A percentile compares a stretch with the other conserved stretches of the same genome.
Evolutionary conservation across 192 early-diverging fungal species (phyloP).

Genomic region (Blastocladiella britannica): DNA sequence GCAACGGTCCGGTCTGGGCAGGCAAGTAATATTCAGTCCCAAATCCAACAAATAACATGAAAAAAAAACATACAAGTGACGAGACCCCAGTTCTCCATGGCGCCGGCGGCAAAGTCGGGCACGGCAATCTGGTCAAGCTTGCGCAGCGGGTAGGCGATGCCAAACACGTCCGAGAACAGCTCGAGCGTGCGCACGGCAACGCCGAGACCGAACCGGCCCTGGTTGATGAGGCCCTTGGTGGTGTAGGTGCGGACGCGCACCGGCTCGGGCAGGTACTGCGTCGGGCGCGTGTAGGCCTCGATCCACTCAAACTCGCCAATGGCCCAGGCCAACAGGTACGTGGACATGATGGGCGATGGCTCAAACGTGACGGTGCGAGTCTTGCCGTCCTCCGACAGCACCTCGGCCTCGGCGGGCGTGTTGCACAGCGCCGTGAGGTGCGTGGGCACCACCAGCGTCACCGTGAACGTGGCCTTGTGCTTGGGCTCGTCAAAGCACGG

Average conservation of each 20-base stretch:
- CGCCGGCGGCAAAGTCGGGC: constrained; percentile 73
- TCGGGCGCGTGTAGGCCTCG: constrained; percentile 49
- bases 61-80: no score
- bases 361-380: constrained; percentile 38
- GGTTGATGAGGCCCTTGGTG: constrained; percentile 47
- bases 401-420: constrained; percentile 31
- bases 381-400: constrained; percentile 1
- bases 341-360: constrained; percentile 56
- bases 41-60: no score
- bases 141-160: constrained; percentile 74
- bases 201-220: constrained; percentile 62
- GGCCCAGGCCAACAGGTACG: constrained; percentile 65
- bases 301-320: constrained; percentile 85
- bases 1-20: constrained; percentile 56
- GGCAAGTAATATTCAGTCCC: no score
- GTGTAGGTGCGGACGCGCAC: constrained; percentile 74
- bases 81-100: constrained; percentile 97
- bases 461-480: constrained; percentile 55
- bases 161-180: constrained; percentile 69
- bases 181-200: constrained; percentile 58
- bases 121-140: constrained; percentile 79
- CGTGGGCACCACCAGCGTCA: constrained; percentile 35
- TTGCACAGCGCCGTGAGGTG: constrained; percentile 49
- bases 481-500: constrained; percentile 66
- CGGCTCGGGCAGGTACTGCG: constrained; percentile 41